phyloP scores from a whole-genome alignment of 192 early-diverging fungal species.

The Hyaloraphidium curvatum region DNA sequence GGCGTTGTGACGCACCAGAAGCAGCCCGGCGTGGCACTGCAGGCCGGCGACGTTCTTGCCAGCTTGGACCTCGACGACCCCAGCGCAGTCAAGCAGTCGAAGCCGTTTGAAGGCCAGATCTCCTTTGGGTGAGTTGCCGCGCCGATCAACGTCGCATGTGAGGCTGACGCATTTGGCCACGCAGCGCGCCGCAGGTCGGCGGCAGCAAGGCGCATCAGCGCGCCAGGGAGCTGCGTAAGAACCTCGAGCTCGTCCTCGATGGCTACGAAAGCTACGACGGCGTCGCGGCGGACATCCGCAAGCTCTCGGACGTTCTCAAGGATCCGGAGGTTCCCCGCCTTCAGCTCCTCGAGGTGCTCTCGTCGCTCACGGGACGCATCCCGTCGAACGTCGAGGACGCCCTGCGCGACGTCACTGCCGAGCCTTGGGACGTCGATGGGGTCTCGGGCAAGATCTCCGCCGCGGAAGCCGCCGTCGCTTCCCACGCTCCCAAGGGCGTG shows the following conservation, averaged over 20 bases:
- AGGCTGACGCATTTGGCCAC: not conserved
- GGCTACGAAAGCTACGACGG: slow-evolving; percentile 74
- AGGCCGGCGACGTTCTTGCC: slow-evolving; percentile 85
- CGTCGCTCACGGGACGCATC: slow-evolving; percentile 67
- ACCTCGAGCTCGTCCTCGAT: slow-evolving; percentile 55
- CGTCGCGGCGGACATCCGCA: slow-evolving; percentile 44
- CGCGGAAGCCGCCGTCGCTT: not conserved
- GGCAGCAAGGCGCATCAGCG: slow-evolving; percentile 83
- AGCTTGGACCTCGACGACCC: slow-evolving; percentile 87
- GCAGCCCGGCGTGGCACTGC: slow-evolving; percentile 63
- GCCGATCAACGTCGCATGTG: not conserved
- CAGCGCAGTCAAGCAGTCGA: slow-evolving; percentile 70
- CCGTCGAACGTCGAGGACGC: slow-evolving; percentile 41
- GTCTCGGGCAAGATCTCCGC: not conserved
- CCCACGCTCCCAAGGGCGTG: no score
- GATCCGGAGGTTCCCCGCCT: slow-evolving; percentile 66
- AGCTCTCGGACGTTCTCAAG: slow-evolving; percentile 51
- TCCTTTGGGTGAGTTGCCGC: slow-evolving; percentile 15
- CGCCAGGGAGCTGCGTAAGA: slow-evolving; percentile 35
- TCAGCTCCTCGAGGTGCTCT: slow-evolving; percentile 60
- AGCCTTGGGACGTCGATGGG: not conserved
- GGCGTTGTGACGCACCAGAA: slow-evolving; percentile 78
- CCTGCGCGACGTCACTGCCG: slow-evolving; percentile 26
- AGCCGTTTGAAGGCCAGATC: slow-evolving; percentile 38
- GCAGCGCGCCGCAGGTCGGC: slow-evolving; percentile 57